Percentiles rank a stretch among this genome's conserved stretches.
Conservation (phyloP, 352 stramenopile species). For the Phytopythium sindhum region DNA sequence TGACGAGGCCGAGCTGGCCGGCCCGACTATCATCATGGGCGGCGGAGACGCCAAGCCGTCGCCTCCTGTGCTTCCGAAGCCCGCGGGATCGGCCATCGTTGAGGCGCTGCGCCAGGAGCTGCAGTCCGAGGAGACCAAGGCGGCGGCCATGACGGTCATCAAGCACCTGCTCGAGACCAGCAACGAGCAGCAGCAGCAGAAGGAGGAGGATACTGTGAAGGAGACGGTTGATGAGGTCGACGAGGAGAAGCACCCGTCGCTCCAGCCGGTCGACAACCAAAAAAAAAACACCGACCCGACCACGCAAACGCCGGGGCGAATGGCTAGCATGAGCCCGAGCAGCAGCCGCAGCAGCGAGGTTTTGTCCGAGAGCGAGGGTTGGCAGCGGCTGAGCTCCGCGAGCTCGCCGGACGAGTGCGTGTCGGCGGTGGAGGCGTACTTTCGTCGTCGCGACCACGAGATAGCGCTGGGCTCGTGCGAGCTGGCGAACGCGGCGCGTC, state of each 20-base stretch:
- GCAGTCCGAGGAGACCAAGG: slow-evolving; percentile 19
- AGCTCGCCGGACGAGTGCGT: slow-evolving; percentile 17
- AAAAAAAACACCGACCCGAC: slow-evolving; percentile 3
- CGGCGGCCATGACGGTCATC: slow-evolving; percentile 32
- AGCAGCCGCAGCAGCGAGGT: background rate
- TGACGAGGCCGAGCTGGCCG: background rate
- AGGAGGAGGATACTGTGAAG: slow-evolving; percentile 10
- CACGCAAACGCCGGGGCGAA: background rate
- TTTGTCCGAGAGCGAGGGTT: slow-evolving; percentile 5
- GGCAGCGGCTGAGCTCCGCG: background rate
- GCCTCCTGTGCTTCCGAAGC: background rate
- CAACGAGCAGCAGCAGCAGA: background rate
- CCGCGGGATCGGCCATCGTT: slow-evolving; percentile 6
- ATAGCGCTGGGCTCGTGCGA: slow-evolving; percentile 21
- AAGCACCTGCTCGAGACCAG: slow-evolving; percentile 23
- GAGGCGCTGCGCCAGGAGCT: slow-evolving; percentile 22
- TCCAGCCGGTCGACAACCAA: background rate
- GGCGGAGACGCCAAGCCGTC: background rate
- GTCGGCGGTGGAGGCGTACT: slow-evolving; percentile 32
- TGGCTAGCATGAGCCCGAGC: background rate
- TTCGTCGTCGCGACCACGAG: slow-evolving; percentile 19
- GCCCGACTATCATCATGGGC: slow-evolving; percentile 2
- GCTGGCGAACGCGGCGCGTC: slow-evolving; percentile 32
- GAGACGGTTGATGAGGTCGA: background rate
- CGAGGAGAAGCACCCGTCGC: background rate